Conservation (phyloP, 164 flowering plant genomes). For the Magnolia kwangsiensis region DNA sequence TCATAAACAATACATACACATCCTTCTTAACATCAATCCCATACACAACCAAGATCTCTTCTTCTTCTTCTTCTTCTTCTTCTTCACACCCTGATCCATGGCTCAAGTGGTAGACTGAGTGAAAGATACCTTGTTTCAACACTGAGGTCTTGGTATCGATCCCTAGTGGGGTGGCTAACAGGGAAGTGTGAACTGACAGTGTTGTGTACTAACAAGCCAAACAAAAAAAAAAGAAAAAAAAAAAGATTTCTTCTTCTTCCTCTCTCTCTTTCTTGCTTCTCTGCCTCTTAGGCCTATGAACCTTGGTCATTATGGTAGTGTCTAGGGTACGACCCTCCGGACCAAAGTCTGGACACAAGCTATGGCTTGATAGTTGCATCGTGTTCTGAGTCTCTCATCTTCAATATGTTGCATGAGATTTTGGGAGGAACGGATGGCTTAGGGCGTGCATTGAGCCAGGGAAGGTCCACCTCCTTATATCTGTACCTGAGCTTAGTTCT, state of each 20-base stretch:
- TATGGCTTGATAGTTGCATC: not conserved
- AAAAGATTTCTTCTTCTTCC: too few species aligned
- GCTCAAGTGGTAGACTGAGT: too few species aligned
- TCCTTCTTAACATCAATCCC: slow-evolving; percentile 25
- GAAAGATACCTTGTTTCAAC: too few species aligned
- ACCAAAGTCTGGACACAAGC: slow-evolving; percentile 9
- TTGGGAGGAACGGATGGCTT: slow-evolving; percentile 24
- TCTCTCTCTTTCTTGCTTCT: slow-evolving; percentile 5
- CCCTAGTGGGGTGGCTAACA: too few species aligned
- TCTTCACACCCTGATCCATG: too few species aligned
- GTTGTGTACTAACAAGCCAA: too few species aligned
- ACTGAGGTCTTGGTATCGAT: too few species aligned
- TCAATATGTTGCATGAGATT: slow-evolving; percentile 20
- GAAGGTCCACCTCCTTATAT: slow-evolving; percentile 15
- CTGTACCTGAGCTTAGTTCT: slow-evolving; percentile 20
- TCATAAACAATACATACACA: not conserved
- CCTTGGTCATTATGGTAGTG: slow-evolving; percentile 13
- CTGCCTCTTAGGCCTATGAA: not conserved
- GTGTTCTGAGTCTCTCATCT: slow-evolving; percentile 9
- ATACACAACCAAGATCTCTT: slow-evolving; percentile 18
- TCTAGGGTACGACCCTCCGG: slow-evolving; percentile 18
- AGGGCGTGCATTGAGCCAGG: slow-evolving; percentile 29
- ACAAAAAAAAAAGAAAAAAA: too few species aligned
- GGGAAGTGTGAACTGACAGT: too few species aligned
- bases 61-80: too few species aligned